Percentiles rank a stretch among this genome's conserved stretches.
These are phyloP conservation scores for Penicillium sp. DNA, from an alignment of 2,329 filamentous ascomycete species.

Conservation along the genomic window DNA sequence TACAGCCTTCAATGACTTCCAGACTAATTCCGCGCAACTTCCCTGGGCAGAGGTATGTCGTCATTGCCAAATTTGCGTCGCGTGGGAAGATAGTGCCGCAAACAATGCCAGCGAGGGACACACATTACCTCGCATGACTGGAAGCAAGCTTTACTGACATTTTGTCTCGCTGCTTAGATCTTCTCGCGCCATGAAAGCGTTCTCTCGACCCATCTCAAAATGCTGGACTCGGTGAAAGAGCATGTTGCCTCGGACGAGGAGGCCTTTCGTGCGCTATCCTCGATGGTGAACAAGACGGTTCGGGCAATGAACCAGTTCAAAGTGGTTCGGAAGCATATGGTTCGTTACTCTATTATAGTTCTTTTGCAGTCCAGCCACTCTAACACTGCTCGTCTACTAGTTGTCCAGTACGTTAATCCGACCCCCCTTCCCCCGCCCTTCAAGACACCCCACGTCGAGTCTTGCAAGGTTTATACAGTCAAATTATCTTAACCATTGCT, in stretches of 20 bases:
- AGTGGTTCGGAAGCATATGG: conserved; percentile 33
- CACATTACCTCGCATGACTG: not conserved
- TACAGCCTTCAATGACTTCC: not conserved
- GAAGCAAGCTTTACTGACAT: not conserved
- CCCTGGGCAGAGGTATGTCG: conserved; percentile 23
- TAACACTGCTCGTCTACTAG: conserved; percentile 7
- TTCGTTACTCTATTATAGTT: conserved; percentile 17
- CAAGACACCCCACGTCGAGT: not conserved
- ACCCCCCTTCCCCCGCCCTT: not conserved
- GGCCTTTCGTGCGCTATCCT: conserved; percentile 29
- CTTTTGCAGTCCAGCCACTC: no score
- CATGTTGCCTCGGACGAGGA: conserved; percentile 28
- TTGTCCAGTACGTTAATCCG: conserved; percentile 16
- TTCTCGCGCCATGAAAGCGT: conserved; percentile 40
- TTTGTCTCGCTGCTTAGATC: conserved; percentile 23
- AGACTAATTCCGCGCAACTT: conserved; percentile 2
- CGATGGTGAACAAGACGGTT: conserved; percentile 39
- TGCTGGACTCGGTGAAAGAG: conserved; percentile 34
- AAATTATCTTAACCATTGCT: not conserved
- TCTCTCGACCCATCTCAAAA: conserved; percentile 37
- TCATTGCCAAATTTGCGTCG: conserved; percentile 5
- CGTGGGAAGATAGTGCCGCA: not conserved
- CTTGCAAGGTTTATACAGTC: not conserved
- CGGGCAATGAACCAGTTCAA: conserved; percentile 37
- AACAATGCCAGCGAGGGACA: not conserved